Conservation (phyloP, 2,329 filamentous ascomycete genomes). For the Beauveria pseudobassiana region DNA sequence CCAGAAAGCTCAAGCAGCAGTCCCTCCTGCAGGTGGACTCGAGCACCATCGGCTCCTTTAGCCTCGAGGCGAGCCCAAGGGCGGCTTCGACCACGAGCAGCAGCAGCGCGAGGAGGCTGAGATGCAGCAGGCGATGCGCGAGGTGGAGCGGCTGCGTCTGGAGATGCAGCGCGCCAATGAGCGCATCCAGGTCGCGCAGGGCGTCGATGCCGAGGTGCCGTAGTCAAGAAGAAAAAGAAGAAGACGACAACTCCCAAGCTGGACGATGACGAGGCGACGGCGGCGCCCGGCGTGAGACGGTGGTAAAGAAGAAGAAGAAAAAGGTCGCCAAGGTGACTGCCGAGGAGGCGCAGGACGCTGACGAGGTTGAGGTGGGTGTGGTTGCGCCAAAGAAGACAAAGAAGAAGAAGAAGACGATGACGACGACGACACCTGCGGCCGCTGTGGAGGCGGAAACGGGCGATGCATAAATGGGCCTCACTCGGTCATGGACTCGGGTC, state of each 20-base stretch:
- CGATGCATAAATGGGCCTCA: constrained; percentile 9
- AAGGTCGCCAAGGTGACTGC: constrained; percentile 27
- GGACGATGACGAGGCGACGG: constrained; percentile 4
- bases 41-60: constrained; percentile 67
- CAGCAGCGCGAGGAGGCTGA: constrained; percentile 74
- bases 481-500: not conserved
- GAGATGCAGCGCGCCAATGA: constrained; percentile 85
- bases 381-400: constrained; percentile 39
- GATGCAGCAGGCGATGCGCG: constrained; percentile 80
- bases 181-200: constrained; percentile 62
- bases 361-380: constrained; percentile 11
- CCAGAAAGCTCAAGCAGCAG: constrained; percentile 49
- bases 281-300: constrained; percentile 23
- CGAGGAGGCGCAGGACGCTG: constrained; percentile 17
- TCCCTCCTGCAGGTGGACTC: constrained; percentile 78
- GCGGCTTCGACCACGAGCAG: constrained; percentile 51
- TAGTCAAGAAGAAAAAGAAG: constrained; percentile 60
- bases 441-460: constrained; percentile 22
- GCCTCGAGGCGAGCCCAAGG: constrained; percentile 45
- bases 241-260: constrained; percentile 24
- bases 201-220: constrained; percentile 56
- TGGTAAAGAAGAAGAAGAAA: constrained; percentile 44
- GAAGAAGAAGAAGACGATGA: constrained; percentile 39
- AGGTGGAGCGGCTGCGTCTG: constrained; percentile 77
- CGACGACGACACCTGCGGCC: constrained; percentile 20